phyloP scores from a whole-genome alignment of 1,284 basidiomycete genomes.

The Boletus semigastroideus region DNA sequence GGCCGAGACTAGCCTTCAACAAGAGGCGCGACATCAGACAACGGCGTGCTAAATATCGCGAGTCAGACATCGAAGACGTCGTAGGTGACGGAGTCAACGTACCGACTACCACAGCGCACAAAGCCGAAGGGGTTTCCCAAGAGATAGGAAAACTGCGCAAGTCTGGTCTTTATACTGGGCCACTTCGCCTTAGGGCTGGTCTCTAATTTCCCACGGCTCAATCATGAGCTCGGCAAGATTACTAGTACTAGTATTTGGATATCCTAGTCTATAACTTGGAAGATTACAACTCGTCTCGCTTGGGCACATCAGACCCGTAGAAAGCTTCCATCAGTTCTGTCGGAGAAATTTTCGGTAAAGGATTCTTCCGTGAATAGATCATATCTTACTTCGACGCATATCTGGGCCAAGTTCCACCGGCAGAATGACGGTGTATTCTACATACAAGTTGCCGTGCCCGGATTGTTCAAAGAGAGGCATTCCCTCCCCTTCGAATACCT shows the following conservation, averaged over 20 bases:
- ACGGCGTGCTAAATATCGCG: conserved; percentile 13
- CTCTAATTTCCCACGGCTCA: conserved; percentile 22
- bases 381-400: conserved; percentile 64
- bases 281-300: conserved; percentile 30
- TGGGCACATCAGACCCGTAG: conserved; percentile 16
- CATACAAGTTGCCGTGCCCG: conserved; percentile 78
- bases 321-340: conserved; percentile 32
- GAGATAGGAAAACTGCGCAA: neutral
- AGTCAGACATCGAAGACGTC: conserved; percentile 7
- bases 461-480: conserved; percentile 75
- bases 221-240: neutral
- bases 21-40: conserved; percentile 14
- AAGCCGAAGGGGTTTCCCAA: conserved; percentile 38
- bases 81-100: neutral
- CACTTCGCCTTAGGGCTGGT: conserved; percentile 29
- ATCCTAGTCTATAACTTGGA: conserved; percentile 1
- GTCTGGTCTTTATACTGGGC: conserved; percentile 17
- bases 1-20: conserved; percentile 6
- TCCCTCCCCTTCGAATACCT: conserved; percentile 83
- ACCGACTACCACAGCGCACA: conserved; percentile 12
- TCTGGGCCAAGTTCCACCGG: conserved; percentile 68
- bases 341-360: conserved; percentile 5
- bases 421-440: conserved; percentile 90
- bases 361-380: neutral
- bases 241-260: conserved; percentile 7